Evolutionary conservation across 139 green algal genomes (phyloP).

Genomic region (Nannochloris sp.): DNA sequence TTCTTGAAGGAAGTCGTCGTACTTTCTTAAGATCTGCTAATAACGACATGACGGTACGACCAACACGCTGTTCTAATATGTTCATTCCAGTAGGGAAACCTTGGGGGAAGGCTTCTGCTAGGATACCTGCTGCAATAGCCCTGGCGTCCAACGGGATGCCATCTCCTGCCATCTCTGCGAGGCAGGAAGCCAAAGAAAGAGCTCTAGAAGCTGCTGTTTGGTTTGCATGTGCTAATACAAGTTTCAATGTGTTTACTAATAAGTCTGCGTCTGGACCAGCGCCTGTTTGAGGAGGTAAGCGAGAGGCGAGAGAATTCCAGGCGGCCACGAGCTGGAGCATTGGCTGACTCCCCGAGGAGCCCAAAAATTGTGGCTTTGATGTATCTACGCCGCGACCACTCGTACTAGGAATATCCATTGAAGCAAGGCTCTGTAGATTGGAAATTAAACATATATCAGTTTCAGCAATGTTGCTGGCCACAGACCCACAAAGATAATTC

Average conservation of each 20-base stretch:
- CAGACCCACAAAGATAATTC: too few species aligned
- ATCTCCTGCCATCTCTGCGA: slow-evolving; percentile 58
- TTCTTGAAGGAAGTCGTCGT: slow-evolving; percentile 44
- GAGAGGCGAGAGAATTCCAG: slow-evolving; percentile 24
- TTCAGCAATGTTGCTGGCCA: too few species aligned
- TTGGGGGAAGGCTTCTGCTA: slow-evolving; percentile 56
- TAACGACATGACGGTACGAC: slow-evolving; percentile 35
- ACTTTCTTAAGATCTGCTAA: slow-evolving; percentile 64
- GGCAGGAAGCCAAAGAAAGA: slow-evolving; percentile 46
- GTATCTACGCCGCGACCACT: neutral
- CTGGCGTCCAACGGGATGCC: slow-evolving; percentile 71
- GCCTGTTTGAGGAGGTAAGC: slow-evolving; percentile 21
- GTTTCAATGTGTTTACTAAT: slow-evolving; percentile 52
- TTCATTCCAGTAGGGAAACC: slow-evolving; percentile 8
- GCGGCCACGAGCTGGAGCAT: slow-evolving; percentile 5
- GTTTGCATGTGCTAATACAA: slow-evolving; percentile 30
- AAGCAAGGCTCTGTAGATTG: neutral
- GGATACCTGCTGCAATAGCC: slow-evolving; percentile 71
- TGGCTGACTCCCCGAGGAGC: neutral
- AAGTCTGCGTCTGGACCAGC: slow-evolving; percentile 18
- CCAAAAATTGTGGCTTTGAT: too few species aligned
- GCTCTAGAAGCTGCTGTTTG: neutral
- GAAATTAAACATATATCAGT: too few species aligned
- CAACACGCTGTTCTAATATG: slow-evolving; percentile 55
- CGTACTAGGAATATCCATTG: neutral